A percentile compares a stretch with the other conserved stretches of the same genome.
These are phyloP conservation scores for Suillus sp. DNA, from an alignment of 768 basidiomycete genomes.

Conservation along the genomic window DNA sequence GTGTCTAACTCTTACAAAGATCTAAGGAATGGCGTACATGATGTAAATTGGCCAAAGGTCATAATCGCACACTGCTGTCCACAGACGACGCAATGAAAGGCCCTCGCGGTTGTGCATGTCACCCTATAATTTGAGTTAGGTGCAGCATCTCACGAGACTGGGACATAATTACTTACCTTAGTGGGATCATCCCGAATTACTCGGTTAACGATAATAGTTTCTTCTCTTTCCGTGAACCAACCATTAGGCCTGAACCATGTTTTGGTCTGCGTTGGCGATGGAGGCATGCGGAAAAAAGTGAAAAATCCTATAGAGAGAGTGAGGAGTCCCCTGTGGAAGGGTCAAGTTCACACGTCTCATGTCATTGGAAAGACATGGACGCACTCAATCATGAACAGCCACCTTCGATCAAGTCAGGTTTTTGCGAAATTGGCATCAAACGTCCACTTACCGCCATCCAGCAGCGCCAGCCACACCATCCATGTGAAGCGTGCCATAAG, in stretches of 20 bases:
- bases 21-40: conserved; percentile 31
- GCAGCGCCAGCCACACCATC: conserved; percentile 53
- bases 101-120: conserved; percentile 76
- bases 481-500: conserved; percentile 63
- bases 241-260: conserved; percentile 59
- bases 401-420: conserved; percentile 29
- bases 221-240: conserved; percentile 66
- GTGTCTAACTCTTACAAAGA: background rate
- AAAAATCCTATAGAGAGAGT: conserved; percentile 55
- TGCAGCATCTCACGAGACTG: background rate
- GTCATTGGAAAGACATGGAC: conserved; percentile 37
- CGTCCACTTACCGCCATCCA: conserved; percentile 47
- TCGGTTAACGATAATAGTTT: conserved; percentile 59
- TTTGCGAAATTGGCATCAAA: background rate
- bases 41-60: conserved; percentile 71
- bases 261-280: conserved; percentile 61
- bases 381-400: conserved; percentile 61
- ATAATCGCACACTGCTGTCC: conserved; percentile 58
- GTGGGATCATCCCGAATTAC: conserved; percentile 66
- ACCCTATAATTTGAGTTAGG: conserved; percentile 34
- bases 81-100: conserved; percentile 49
- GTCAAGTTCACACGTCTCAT: conserved; percentile 41
- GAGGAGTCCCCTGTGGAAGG: conserved; percentile 40
- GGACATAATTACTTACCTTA: conserved; percentile 42
- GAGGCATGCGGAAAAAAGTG: conserved; percentile 61